Conservation (phyloP, 306 rosid genomes). For the Acacia confusa region DNA sequence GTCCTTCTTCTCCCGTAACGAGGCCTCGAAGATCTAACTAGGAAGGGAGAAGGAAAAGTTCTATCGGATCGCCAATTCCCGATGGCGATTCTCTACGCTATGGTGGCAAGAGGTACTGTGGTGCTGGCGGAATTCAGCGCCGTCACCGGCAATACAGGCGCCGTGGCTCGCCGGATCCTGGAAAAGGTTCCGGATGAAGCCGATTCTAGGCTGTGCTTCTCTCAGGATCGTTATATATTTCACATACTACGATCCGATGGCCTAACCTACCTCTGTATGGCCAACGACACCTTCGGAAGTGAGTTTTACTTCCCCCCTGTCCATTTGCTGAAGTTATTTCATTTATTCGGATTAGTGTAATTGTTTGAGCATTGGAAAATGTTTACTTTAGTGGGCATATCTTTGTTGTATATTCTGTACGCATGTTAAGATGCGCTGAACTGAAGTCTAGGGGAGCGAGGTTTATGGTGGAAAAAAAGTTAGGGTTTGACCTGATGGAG, state of each 20-base stretch:
- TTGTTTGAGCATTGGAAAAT: background rate
- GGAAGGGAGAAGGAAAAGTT: conserved; percentile 5
- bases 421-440: background rate
- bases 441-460: background rate
- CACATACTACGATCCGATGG: conserved; percentile 87
- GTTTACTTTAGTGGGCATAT: background rate
- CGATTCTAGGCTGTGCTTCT: conserved; percentile 91
- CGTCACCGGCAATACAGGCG: conserved; percentile 88
- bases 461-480: background rate
- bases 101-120: conserved; percentile 91
- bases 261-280: conserved; percentile 86
- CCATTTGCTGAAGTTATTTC: background rate
- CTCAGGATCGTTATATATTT: conserved; percentile 93
- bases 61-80: conserved; percentile 9
- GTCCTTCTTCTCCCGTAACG: conserved; percentile 24
- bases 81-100: conserved; percentile 96
- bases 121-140: conserved; percentile 96
- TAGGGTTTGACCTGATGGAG: conserved; percentile 9
- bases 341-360: background rate
- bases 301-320: conserved; percentile 30
- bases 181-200: conserved; percentile 92
- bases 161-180: conserved; percentile 85
- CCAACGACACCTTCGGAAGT: conserved; percentile 96
- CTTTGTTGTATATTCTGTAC: background rate
- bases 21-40: conserved; percentile 39